Base-by-base conservation (phyloP, 139 green algal species). In the Zygnema circumcarinatum region DNA sequence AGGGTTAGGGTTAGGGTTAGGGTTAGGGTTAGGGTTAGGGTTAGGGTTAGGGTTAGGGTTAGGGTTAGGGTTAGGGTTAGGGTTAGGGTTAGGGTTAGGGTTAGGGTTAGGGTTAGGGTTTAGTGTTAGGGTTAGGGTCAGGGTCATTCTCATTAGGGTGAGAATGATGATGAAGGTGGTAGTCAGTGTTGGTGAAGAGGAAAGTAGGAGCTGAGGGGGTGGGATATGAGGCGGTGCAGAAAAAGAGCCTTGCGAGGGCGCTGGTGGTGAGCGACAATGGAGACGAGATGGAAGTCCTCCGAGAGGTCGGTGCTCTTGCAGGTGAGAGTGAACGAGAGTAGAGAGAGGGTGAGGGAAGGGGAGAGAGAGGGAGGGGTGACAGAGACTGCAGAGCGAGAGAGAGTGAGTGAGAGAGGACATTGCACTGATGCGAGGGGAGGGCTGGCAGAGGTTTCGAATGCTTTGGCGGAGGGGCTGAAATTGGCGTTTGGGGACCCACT, bases 271-370 rank as follows among this genome's bases (percentile, higher is more conserved):
- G 47, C 16, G 47, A 62, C 47, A 16, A 25, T 62, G 47, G 47
- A 62, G 47, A 62, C 47, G 47, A 62, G 16, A 62, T 62, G 7
- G 47, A 62, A 7, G 47, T 62, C 16, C 16, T 62, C 7, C 47
- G 47, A 62, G 47, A 62, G 16, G 16, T 62, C 16, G 47, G 47
- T 7, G 47, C 47, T 62, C 47, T 62, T 7, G 73, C 25, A 36
- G 11, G 73, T 20, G n/a, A 80, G n/a, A 80, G n/a, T 16, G n/a
- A 80, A 47, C 1, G 73, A 40, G 29, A 80, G 39, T 1, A 78
- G 40, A 81, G 54, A 2, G 78, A 81, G 54, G 74, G 11, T 72
- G 78, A 85, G 78, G 29, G 39, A 85, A n/a, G n/a, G 54, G n/a
- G n/a, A 1, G 40, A 81, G 78, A 85, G 78, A 33, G 78, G 31